phyloP scores from a whole-genome alignment of 1,284 basidiomycete genomes.

The Ganoderma lingzhi region DNA sequence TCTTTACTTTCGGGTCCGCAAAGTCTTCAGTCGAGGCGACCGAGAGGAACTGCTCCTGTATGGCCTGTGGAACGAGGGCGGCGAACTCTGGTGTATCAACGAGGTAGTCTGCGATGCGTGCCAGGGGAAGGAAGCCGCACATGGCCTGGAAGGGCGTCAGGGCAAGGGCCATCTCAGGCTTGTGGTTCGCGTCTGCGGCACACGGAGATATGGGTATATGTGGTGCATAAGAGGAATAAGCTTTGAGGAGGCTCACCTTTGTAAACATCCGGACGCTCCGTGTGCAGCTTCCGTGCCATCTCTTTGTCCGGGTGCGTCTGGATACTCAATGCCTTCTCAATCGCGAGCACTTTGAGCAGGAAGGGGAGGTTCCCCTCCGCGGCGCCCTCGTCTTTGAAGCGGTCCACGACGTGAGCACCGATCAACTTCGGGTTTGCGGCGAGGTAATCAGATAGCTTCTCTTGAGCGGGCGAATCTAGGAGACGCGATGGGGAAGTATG shows the following conservation, averaged over 20 bases:
- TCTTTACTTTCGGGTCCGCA: constrained; percentile 60
- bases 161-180: constrained; percentile 98
- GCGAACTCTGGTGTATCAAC: constrained; percentile 81
- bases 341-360: constrained; percentile 93
- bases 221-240: neutral
- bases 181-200: constrained; percentile 86
- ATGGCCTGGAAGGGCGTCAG: constrained; percentile 91
- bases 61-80: constrained; percentile 68
- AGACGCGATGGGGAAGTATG: constrained; percentile 82
- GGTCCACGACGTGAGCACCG: constrained; percentile 66
- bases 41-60: constrained; percentile 58
- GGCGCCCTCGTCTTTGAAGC: constrained; percentile 59
- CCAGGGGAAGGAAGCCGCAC: constrained; percentile 89
- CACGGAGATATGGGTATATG: constrained; percentile 2
- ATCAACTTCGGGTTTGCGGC: constrained; percentile 73
- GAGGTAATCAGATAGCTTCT: constrained; percentile 69
- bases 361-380: constrained; percentile 85
- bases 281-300: constrained; percentile 83
- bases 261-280: constrained; percentile 75
- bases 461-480: constrained; percentile 45
- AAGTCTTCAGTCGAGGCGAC: constrained; percentile 51
- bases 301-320: constrained; percentile 97
- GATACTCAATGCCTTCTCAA: constrained; percentile 94
- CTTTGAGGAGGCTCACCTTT: constrained; percentile 34
- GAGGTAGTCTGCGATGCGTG: constrained; percentile 76